Conservation (phyloP, 768 basidiomycete species). For the Suillus variegatus region DNA sequence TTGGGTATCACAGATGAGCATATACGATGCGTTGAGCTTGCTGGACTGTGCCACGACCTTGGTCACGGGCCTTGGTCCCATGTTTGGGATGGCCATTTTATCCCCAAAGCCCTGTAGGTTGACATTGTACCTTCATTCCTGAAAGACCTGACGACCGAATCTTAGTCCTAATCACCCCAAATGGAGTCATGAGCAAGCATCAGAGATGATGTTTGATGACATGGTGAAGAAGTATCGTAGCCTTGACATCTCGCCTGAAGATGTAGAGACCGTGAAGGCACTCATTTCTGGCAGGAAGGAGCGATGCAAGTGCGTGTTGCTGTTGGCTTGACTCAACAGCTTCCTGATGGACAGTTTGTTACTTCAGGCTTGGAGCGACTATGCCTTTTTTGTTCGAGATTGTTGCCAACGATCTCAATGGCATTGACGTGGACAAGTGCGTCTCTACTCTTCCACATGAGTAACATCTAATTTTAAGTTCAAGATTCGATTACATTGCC, state of each 20-base stretch:
- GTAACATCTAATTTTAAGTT: not conserved
- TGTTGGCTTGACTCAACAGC: not conserved
- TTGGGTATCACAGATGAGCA: conserved; percentile 72
- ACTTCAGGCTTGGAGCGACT: conserved; percentile 38
- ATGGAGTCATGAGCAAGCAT: conserved; percentile 81
- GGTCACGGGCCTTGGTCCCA: conserved; percentile 89
- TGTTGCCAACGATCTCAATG: conserved; percentile 79
- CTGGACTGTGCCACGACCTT: conserved; percentile 82
- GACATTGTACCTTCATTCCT: not conserved
- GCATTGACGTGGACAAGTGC: conserved; percentile 86
- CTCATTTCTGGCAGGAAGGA: conserved; percentile 66
- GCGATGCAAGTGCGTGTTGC: conserved; percentile 50
- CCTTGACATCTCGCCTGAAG: conserved; percentile 48
- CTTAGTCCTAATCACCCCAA: conserved; percentile 11
- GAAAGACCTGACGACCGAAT: not conserved
- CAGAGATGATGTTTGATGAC: conserved; percentile 80
- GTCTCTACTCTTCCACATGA: not conserved
- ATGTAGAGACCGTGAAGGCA: conserved; percentile 69
- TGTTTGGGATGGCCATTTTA: conserved; percentile 77
- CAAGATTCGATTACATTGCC: conserved; percentile 80
- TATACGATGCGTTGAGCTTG: conserved; percentile 74
- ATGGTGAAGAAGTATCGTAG: conserved; percentile 55
- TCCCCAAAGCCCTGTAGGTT: conserved; percentile 66
- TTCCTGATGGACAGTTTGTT: not conserved
- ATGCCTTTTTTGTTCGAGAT: conserved; percentile 83